Base-by-base conservation (phyloP, 441 rosid genomes). In the Biscutella laevigata region DNA sequence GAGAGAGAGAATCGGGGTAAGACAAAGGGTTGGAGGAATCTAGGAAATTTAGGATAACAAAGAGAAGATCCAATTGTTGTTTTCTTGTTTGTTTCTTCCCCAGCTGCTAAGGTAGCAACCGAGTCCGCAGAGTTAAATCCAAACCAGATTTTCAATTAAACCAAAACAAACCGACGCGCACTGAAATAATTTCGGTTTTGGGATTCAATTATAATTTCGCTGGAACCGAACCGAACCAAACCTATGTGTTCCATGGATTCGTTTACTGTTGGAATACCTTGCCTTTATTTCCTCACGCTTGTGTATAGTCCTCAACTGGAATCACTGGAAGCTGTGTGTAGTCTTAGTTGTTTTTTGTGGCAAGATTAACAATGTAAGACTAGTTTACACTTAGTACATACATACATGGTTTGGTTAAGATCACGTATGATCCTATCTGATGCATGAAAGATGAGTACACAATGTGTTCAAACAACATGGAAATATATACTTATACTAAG, bases 11-110 rank as follows among this genome's bases (percentile, higher is more conserved):
- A 57, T 64, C 68, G 62, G 56, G 51, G 68, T 49, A 42, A 57
- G 69, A 65, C 64, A 65, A 57, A 50, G 29, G 21, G 38, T 65
- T 50, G 59, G 54, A n/a, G n/a, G n/a, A n/a, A n/a, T n/a, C n/a
- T n/a, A n/a, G n/a, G n/a, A n/a, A n/a, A n/a, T 35, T 64, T 4
- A 32, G 9, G 69, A 48, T 64, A 64, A 56, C 62, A 36, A 62
- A 26, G 59, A 64, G 27, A 63, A 56, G 48, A 19, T 39, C 45
- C 6, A 33, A 6, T 15, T 47, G n/a, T 25, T 38, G 9, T 27
- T 42, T 33, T 25, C n/a, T n/a, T 3, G 34, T 34, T 15, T 32
- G 34, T 55, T 27, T 35, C n/a, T n/a, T n/a, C n/a, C n/a, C n/a
- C n/a, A n/a, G n/a, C n/a, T n/a, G n/a, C n/a, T n/a, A n/a, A n/a